These are phyloP conservation scores for Candida quercuum DNA, from an alignment of 805 yeast species.

Conservation along the genomic window DNA sequence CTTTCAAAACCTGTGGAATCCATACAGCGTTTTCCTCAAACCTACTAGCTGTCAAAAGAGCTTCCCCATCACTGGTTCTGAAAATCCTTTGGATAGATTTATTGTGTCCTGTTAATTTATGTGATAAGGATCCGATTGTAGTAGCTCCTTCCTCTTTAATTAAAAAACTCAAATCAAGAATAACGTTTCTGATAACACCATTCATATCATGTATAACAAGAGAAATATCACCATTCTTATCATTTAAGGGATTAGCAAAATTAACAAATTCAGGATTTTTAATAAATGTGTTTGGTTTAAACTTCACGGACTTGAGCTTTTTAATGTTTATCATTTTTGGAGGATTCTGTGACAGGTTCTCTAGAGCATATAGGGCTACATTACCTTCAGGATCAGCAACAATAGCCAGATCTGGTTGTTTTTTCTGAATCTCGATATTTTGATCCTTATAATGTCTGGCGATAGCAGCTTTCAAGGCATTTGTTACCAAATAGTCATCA, in stretches of 20 bases:
- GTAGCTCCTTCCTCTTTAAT: conserved; percentile 8
- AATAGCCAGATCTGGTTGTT: conserved; percentile 38
- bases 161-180: conserved; percentile 22
- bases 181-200: conserved; percentile 32
- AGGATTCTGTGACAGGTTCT: conserved; percentile 47
- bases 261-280: conserved; percentile 28
- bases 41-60: conserved; percentile 53
- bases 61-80: conserved; percentile 62
- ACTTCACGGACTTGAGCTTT: conserved; percentile 26
- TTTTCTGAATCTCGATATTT: conserved; percentile 18
- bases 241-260: conserved; percentile 29
- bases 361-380: conserved; percentile 40
- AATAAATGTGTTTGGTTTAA: conserved; percentile 24
- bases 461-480: conserved; percentile 17
- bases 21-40: conserved; percentile 61
- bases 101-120: conserved; percentile 79
- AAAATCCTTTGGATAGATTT: conserved; percentile 68
- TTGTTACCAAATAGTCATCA: conserved; percentile 33
- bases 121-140: conserved; percentile 29
- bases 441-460: conserved; percentile 16
- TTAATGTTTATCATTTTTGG: conserved; percentile 46
- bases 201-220: conserved; percentile 41
- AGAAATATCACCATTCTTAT: conserved; percentile 27
- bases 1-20: conserved; percentile 36
- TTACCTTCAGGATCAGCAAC: conserved; percentile 36